Evolutionary conservation across 129 eudicot species (phyloP).

Genomic region (Flaveria brownii): DNA sequence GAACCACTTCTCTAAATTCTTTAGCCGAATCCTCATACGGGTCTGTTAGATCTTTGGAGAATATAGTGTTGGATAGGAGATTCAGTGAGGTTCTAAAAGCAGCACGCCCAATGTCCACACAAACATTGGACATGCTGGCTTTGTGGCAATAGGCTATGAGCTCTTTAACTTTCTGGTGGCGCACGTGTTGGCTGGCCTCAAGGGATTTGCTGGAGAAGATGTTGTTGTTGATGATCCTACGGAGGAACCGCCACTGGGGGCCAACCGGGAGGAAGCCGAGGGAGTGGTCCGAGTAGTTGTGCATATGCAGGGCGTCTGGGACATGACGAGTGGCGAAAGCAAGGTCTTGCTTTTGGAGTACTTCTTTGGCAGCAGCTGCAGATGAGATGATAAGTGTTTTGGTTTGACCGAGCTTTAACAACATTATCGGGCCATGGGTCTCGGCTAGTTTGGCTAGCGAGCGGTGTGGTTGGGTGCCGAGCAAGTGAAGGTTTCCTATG

Average conservation of each 20-base stretch:
- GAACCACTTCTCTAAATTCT: slow-evolving; percentile 50
- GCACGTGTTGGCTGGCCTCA: slow-evolving; percentile 45
- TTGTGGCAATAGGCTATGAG: slow-evolving; percentile 38
- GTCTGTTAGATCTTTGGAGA: slow-evolving; percentile 53
- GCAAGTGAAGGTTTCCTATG: slow-evolving; percentile 45
- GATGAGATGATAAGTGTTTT: slow-evolving; percentile 61
- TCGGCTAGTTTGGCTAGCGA: slow-evolving; percentile 40
- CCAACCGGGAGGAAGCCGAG: slow-evolving; percentile 28
- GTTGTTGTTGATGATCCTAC: slow-evolving; percentile 35
- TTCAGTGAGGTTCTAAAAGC: slow-evolving; percentile 49
- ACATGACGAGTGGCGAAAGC: slow-evolving; percentile 46
- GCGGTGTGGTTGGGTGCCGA: slow-evolving; percentile 44
- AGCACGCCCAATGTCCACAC: slow-evolving; percentile 50
- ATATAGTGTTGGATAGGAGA: slow-evolving; percentile 50
- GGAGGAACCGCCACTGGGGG: slow-evolving; percentile 24
- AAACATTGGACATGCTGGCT: slow-evolving; percentile 33
- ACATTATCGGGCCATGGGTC: slow-evolving; percentile 48
- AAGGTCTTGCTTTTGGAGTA: slow-evolving; percentile 62
- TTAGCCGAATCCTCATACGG: slow-evolving; percentile 37
- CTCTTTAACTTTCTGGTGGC: slow-evolving; percentile 47
- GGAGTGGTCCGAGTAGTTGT: slow-evolving; percentile 39
- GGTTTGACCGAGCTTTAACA: slow-evolving; percentile 35
- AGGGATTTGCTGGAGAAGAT: slow-evolving; percentile 38
- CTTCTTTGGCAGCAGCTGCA: slow-evolving; percentile 49
- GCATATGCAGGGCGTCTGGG: slow-evolving; percentile 50